phyloP scores from a whole-genome alignment of 768 basidiomycete species.

The Lactifluus subvellereus region DNA sequence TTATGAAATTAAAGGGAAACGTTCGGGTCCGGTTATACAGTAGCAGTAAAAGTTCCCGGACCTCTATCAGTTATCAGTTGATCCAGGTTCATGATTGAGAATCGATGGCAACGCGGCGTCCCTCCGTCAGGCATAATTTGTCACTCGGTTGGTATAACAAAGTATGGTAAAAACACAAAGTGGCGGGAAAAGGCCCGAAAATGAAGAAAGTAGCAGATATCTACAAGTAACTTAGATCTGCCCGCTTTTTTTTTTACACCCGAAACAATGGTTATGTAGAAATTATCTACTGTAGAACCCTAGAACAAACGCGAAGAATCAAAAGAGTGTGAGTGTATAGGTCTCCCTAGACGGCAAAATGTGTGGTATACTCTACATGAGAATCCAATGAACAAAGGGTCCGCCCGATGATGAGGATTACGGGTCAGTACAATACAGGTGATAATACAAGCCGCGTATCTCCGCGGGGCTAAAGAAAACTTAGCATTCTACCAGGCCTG shows the following conservation, averaged over 20 bases:
- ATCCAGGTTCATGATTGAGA: not conserved
- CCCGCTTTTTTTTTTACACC: not conserved
- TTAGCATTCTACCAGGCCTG: constrained; percentile 7
- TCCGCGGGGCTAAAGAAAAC: not conserved
- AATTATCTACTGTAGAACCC: not conserved
- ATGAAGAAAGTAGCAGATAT: not conserved
- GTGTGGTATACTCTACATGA: constrained; percentile 7
- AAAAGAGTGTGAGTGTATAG: constrained; percentile 2
- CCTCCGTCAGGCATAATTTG: not conserved
- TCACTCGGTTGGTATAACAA: not conserved
- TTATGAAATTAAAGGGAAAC: not conserved
- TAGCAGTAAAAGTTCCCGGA: not conserved
- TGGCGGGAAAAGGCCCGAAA: not conserved
- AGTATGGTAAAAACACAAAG: not conserved
- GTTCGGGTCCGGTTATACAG: not conserved
- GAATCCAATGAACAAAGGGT: not conserved
- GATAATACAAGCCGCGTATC: constrained; percentile 14
- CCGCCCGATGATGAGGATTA: not conserved
- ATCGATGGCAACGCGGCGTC: not conserved
- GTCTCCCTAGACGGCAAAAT: constrained; percentile 1
- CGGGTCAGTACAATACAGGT: constrained; percentile 7
- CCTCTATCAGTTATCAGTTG: not conserved
- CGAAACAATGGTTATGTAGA: not conserved
- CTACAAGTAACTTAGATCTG: not conserved
- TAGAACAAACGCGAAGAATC: not conserved